A percentile compares a stretch with the other conserved stretches of the same genome.
Evolutionary conservation across 345 rosid genomes (phyloP).

Genomic region (Populus davidiana): DNA sequence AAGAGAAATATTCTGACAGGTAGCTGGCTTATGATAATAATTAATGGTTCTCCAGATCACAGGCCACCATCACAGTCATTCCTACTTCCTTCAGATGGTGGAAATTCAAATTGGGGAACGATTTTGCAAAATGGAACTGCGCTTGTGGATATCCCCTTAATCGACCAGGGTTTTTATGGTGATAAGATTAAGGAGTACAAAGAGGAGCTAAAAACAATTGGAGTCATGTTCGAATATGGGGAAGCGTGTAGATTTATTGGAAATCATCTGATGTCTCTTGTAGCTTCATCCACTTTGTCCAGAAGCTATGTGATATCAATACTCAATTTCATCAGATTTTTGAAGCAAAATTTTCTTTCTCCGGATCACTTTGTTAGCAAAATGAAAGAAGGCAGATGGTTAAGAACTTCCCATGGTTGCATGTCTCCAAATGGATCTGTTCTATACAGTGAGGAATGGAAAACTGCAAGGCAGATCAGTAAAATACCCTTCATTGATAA

Average conservation of each 20-base stretch:
- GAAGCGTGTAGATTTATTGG: constrained; percentile 56
- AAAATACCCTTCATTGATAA: constrained; percentile 51
- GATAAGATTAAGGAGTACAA: constrained; percentile 27
- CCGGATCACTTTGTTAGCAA: constrained; percentile 41
- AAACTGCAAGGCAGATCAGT: constrained; percentile 44
- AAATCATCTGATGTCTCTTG: constrained; percentile 48
- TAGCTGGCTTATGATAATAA: constrained; percentile 52
- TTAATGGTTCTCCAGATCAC: constrained; percentile 40
- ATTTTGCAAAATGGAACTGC: constrained; percentile 48
- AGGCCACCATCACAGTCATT: constrained; percentile 63
- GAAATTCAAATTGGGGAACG: constrained; percentile 44
- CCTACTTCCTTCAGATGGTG: constrained; percentile 26
- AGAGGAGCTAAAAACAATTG: constrained; percentile 51
- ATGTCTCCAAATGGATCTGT: constrained; percentile 54
- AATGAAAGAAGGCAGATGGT: constrained; percentile 41
- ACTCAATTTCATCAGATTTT: constrained; percentile 48
- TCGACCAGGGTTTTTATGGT: constrained; percentile 57
- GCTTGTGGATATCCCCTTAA: constrained; percentile 61
- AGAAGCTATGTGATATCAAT: constrained; percentile 42
- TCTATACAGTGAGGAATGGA: constrained; percentile 48
- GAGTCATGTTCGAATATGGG: constrained; percentile 56
- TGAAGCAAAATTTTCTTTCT: constrained; percentile 26
- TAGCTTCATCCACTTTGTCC: constrained; percentile 36
- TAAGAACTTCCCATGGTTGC: constrained; percentile 40
- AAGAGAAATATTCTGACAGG: no score